A percentile compares a stretch with the other conserved stretches of the same genome.
phyloP scores from a whole-genome alignment of 441 rosid genomes.

The Hura crepitans region DNA sequence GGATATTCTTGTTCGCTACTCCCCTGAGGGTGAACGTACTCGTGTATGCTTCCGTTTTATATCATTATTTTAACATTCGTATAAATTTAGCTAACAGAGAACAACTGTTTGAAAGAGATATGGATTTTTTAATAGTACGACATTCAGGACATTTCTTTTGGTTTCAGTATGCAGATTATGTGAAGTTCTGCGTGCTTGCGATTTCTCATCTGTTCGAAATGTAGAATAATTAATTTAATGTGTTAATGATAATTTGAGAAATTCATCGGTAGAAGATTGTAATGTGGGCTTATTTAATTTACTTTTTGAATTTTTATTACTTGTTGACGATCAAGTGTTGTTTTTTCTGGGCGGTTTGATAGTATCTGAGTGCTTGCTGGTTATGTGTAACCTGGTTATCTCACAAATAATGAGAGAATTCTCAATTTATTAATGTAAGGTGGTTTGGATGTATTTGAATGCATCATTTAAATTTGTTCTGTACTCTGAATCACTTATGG shows the following conservation, averaged over 20 bases:
- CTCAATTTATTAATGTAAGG: neutral
- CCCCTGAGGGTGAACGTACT: constrained; percentile 63
- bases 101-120: too few species aligned
- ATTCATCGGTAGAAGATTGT: neutral
- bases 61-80: neutral
- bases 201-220: neutral
- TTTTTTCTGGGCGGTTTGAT: neutral
- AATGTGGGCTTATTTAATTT: neutral
- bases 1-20: constrained; percentile 59
- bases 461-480: neutral
- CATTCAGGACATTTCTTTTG: too few species aligned
- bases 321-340: neutral
- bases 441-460: neutral
- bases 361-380: too few species aligned
- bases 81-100: too few species aligned
- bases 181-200: neutral
- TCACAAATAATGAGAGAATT: neutral
- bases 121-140: too few species aligned
- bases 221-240: neutral
- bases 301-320: neutral
- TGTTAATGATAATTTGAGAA: neutral
- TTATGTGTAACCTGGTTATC: neutral
- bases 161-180: neutral
- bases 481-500: neutral
- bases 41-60: constrained; percentile 36